These are phyloP conservation scores for Malassezia globosa DNA, from an alignment of 1,284 basidiomycete genomes.

Conservation along the genomic window DNA sequence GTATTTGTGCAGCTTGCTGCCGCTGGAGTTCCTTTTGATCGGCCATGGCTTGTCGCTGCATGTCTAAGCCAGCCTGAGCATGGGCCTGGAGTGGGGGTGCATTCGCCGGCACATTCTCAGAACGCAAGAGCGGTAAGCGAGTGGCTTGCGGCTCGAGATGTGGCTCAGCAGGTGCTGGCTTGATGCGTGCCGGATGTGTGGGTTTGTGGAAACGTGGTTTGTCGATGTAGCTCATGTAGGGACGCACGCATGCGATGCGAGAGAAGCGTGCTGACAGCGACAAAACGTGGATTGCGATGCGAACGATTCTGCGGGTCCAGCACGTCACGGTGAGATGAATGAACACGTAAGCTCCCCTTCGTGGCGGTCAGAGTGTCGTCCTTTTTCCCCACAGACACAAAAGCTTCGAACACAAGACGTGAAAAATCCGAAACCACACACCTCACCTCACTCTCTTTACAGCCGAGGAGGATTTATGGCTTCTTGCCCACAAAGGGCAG, in stretches of 20 bases:
- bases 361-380: too few species aligned
- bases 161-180: slow-evolving; percentile 3
- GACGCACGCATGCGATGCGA: not conserved
- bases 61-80: slow-evolving; percentile 16
- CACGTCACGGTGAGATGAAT: too few species aligned
- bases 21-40: not conserved
- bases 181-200: slow-evolving; percentile 8
- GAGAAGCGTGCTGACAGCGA: not conserved
- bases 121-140: slow-evolving; percentile 5
- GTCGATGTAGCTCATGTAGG: slow-evolving; percentile 7
- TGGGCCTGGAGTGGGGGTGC: slow-evolving; percentile 14
- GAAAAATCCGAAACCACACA: too few species aligned
- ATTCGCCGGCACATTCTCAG: not conserved
- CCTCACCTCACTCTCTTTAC: too few species aligned
- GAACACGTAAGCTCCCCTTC: too few species aligned
- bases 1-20: slow-evolving; percentile 10
- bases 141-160: slow-evolving; percentile 6
- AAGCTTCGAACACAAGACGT: too few species aligned
- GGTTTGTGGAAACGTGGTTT: slow-evolving; percentile 17
- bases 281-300: not conserved
- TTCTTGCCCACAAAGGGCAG: too few species aligned
- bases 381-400: too few species aligned
- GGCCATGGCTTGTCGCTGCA: slow-evolving; percentile 3
- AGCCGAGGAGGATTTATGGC: too few species aligned
- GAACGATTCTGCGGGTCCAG: too few species aligned